phyloP scores from a whole-genome alignment of 148 eudicot species.

The Mesembryanthemum crystallinum region DNA sequence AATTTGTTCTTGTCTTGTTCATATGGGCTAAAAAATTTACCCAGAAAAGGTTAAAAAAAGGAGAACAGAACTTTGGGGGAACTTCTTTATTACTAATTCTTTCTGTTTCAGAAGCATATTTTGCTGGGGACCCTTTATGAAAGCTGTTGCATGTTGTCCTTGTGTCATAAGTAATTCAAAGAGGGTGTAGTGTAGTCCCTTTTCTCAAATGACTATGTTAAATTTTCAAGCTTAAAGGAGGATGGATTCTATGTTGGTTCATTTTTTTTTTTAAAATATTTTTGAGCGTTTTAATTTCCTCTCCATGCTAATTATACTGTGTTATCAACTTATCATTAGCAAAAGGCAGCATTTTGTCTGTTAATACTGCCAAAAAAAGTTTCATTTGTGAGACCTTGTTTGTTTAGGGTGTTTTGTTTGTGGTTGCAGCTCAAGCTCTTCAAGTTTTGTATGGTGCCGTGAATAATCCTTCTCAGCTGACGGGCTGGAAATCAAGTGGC shows the following conservation, averaged over 20 bases:
- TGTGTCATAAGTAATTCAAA: not conserved
- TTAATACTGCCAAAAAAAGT: not conserved
- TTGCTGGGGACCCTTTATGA: constrained; percentile 23
- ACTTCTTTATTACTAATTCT: constrained; percentile 11
- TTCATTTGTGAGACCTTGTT: not conserved
- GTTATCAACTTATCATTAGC: not conserved
- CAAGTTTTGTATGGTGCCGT: constrained; percentile 72
- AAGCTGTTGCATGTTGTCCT: constrained; percentile 24
- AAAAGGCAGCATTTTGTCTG: constrained; percentile 1
- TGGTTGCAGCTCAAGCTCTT: constrained; percentile 72
- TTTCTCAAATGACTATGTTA: not conserved
- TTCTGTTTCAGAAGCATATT: constrained; percentile 22
- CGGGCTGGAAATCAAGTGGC: constrained; percentile 71
- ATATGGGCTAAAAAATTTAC: constrained; percentile 23
- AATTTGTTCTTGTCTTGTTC: constrained; percentile 16
- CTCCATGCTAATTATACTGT: not conserved
- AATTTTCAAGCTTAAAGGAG: constrained; percentile 2
- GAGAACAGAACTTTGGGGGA: constrained; percentile 20
- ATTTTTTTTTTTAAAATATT: not conserved
- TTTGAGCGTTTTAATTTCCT: not conserved
- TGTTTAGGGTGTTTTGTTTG: constrained; percentile 10
- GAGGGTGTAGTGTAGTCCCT: not conserved
- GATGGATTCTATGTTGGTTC: not conserved
- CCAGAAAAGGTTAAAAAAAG: constrained; percentile 21
- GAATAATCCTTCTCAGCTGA: constrained; percentile 78